Base-by-base conservation (phyloP, 164 flowering plant genomes). In the Macadamia tetraphylla region DNA sequence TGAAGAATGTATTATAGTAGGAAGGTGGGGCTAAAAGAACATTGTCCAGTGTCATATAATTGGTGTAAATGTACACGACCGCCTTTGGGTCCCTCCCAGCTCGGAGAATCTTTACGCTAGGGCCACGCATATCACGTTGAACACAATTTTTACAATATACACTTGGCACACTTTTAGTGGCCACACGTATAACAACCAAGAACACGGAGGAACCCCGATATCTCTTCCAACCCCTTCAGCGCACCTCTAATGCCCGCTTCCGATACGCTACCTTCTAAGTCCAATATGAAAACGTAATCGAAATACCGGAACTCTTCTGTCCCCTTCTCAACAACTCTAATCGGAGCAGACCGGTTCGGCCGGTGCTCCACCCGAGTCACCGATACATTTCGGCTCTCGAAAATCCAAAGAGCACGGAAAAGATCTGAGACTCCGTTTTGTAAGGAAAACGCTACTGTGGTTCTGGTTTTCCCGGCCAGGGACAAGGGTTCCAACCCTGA, bases 351-450 rank as follows among this genome's bases (percentile, higher is more conserved):
- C 29, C 74, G 58, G 60, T 77, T 77, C 29, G 80, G 80, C 18
- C 80, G 63, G 23, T 77, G 80, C 56, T 77, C 76, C 31, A 77
- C 74, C 48, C 76, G 43, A 3, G 63, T 60, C 12, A 77, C 80
- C 6, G 55, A 17, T 46, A 77, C 44, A 32, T 67, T 65, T 40
- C 65, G 62, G 55, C 58, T 70, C 64, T 77, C 74, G n/a, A 73
- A 73, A 14, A 43, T 46, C 70, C 60, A 67, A 8, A 77, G 69
- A 2, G 74, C 80, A 56, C 69, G 74, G 43, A 44, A 63, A 44
- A 77, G 63, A 64, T 73, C 77, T 31, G 80, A 73, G 8, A 67
- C 72, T 15, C 77, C 80, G 23, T 73, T 73, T 13, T 67, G 52
- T 44, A 77, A 49, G 13, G 77, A 67, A 48, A 77, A 77, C 3